Evolutionary conservation across 1,284 basidiomycete genomes (phyloP), one percentile per base, ranked within the genome.

Genomic region (Prillingera fragicola): DNA sequence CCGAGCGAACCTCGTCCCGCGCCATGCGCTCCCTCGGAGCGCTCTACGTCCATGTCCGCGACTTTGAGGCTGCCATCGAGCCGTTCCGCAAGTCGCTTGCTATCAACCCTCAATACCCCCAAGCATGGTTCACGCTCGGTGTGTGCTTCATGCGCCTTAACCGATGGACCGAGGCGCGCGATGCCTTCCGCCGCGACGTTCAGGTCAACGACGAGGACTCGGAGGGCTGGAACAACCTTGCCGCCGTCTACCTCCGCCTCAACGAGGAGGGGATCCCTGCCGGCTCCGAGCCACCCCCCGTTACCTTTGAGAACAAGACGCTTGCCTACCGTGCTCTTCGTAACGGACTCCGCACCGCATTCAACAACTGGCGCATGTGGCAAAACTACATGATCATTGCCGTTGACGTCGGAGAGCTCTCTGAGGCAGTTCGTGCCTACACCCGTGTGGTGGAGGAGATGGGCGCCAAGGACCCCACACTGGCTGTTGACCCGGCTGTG

Each of bases 341-440:
- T 56, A 84, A 89, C 55, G 90, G 92, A 4, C 78, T 98, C 47
- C 84, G 83, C 55, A 81, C 80, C 63, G 79, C 80, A 40, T 87
- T 88, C 68, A 84, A 90, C 41, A 92, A 92, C 62, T 98, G 94
- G 94, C 80, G 88, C 14, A 92, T 99, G 81, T 99, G 95, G 95
- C 78, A 79, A 56, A 99, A 99, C 74, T 97, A 92, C 75, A 94
- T 92, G 85, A 76, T 96, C 56, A 84, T 98, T 27, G 80, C 87
- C 7, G 78, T 96, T 69, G 90, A 97, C 60, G 85, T 96, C 13
- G 94, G 92, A 7, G 87, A 96, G 69, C 77, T 96, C 33, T 75
- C 81, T 8, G 94, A 99, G 65, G 85, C 90, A 0, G 83, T 81
- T 41, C 83, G 87, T 19, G 92, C 92, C 0, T 77, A 91, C 36